Percentiles rank a stretch among this genome's conserved stretches.
These are phyloP conservation scores for Yamadazyma trypodendri DNA, from an alignment of 1,139 yeast genomes.

Conservation along the genomic window DNA sequence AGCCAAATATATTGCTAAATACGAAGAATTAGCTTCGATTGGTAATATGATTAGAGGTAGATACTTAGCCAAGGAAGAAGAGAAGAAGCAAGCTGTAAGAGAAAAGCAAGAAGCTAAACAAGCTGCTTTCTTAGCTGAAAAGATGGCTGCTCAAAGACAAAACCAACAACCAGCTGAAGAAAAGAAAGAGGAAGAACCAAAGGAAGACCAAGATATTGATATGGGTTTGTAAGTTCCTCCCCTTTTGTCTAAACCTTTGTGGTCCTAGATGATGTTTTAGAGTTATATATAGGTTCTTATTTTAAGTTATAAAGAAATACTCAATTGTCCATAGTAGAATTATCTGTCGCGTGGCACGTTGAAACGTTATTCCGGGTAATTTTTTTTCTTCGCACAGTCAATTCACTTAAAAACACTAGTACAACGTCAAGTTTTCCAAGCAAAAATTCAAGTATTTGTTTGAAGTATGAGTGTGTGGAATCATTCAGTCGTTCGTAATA, in stretches of 20 bases:
- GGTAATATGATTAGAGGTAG: slow-evolving; percentile 97
- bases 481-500: slow-evolving; percentile 37
- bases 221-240: slow-evolving; percentile 25
- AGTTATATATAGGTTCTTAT: slow-evolving; percentile 1
- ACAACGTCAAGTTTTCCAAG: neutral
- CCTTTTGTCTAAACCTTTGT: neutral
- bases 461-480: slow-evolving; percentile 5
- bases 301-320: neutral
- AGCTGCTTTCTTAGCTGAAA: slow-evolving; percentile 87
- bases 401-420: neutral
- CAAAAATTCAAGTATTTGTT: neutral
- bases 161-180: slow-evolving; percentile 38
- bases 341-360: slow-evolving; percentile 5
- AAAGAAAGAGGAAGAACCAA: slow-evolving; percentile 22
- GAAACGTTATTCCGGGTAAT: slow-evolving; percentile 3
- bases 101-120: slow-evolving; percentile 86
- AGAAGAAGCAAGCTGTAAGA: slow-evolving; percentile 85
- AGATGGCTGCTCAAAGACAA: slow-evolving; percentile 79
- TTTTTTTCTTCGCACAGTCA: neutral
- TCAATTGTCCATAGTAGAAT: too few relatives aligned
- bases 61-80: slow-evolving; percentile 91
- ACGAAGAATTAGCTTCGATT: slow-evolving; percentile 92
- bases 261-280: neutral
- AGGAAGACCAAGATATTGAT: slow-evolving; percentile 38
- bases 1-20: slow-evolving; percentile 96